A percentile compares a stretch with the other conserved stretches of the same genome.
phyloP scores from a whole-genome alignment of 352 stramenopile genomes.

The Pythium myriotylum region DNA sequence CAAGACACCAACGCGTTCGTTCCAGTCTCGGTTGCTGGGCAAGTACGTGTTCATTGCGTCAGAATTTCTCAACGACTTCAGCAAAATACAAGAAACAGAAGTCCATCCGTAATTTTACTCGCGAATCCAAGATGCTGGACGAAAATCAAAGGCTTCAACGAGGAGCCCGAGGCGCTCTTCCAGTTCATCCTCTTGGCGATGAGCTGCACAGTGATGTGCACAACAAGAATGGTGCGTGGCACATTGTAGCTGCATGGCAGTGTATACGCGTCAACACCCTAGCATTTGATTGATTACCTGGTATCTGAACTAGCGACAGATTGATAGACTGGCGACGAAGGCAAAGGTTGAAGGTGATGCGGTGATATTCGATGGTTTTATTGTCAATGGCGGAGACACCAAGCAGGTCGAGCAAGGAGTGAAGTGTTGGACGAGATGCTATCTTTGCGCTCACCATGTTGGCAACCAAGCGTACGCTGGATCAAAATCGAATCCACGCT shows the following conservation, averaged over 20 bases:
- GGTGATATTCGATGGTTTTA: not conserved
- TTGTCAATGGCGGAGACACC: not conserved
- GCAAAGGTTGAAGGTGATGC: not conserved
- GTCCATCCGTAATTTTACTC: constrained; percentile 13
- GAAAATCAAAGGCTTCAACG: constrained; percentile 15
- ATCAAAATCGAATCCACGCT: too few species aligned
- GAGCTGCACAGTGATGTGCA: constrained; percentile 21
- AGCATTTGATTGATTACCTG: constrained; percentile 9
- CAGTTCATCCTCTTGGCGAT: constrained; percentile 21
- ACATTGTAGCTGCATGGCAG: constrained; percentile 1
- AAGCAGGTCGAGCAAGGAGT: constrained; percentile 3
- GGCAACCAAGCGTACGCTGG: not conserved
- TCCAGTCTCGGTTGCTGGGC: constrained; percentile 13
- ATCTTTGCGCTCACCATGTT: constrained; percentile 7
- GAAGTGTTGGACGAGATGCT: too few species aligned
- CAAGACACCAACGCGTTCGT: constrained; percentile 17
- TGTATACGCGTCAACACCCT: not conserved
- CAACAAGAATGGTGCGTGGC: constrained; percentile 11
- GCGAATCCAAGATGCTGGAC: constrained; percentile 10
- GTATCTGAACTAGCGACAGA: not conserved
- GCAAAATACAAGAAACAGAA: constrained; percentile 20
- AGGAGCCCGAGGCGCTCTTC: constrained; percentile 22
- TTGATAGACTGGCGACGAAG: not conserved
- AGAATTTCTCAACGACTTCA: constrained; percentile 13
- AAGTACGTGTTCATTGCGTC: constrained; percentile 17